phyloP scores from a whole-genome alignment of 148 eudicot species.

The Oxyria digyna region DNA sequence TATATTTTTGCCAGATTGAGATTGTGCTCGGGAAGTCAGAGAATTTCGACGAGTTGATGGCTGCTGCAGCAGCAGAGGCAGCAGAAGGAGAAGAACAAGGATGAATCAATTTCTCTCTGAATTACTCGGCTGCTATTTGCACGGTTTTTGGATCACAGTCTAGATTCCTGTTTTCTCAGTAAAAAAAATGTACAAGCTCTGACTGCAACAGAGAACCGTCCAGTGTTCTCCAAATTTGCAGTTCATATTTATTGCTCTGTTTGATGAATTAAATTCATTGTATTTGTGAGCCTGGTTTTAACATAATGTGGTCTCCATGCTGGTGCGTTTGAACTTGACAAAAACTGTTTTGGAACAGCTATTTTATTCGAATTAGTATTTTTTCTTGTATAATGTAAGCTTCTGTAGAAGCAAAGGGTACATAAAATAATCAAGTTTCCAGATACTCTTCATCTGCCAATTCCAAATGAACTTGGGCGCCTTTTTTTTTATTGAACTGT shows the following conservation, averaged over 20 bases:
- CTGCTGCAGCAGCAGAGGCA: constrained; percentile 45
- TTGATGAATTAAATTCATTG: not conserved
- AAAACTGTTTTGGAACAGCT: too few species aligned
- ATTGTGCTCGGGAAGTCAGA: constrained; percentile 65
- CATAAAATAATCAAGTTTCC: not conserved
- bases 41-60: constrained; percentile 83
- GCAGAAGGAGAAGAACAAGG: constrained; percentile 29
- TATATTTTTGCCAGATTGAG: constrained; percentile 39
- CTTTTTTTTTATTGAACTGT: not conserved
- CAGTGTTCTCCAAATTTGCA: not conserved
- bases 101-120: not conserved
- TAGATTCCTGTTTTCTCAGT: constrained; percentile 11
- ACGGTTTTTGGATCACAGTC: constrained; percentile 2
- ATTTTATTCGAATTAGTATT: too few species aligned
- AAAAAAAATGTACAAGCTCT: constrained; percentile 5
- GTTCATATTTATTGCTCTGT: not conserved
- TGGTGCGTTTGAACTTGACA: not conserved
- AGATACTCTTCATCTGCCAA: not conserved
- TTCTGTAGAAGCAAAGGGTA: not conserved
- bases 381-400: too few species aligned
- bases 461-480: too few species aligned
- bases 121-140: not conserved
- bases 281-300: not conserved
- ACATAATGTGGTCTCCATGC: not conserved
- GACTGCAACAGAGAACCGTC: not conserved